Base-by-base conservation (phyloP, 2,329 filamentous ascomycete genomes). In the Septoria petroselini region DNA sequence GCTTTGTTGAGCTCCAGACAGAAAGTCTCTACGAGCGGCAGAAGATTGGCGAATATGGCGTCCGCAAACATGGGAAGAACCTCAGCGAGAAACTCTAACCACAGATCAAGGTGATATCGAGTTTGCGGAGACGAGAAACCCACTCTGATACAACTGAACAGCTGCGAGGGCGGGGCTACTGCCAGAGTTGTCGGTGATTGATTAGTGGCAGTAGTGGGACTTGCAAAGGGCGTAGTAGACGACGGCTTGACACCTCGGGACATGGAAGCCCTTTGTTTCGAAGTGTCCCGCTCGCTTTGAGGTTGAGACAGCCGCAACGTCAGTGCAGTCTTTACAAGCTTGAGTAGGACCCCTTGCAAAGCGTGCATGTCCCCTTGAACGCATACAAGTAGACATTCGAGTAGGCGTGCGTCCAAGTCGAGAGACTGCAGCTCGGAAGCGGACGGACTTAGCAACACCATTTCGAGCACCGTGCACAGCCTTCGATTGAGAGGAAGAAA, bases 11-110 rank as follows among this genome's bases (percentile, higher is more conserved):
- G 85, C 66, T 95, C 84, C 50, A 76, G 77, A 66, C 91, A 96
- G 35, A 98, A 77, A 25, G 88, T 94, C 68, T 93, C 91, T 1
- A 96, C 91, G 2, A 98, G 75, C 8, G 90, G 93, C 45, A 98
- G 84, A 27, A 98, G 73, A 43, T 93, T 86, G 64, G 95, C 87
- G 66, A 96, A 96, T 38, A 96, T 88, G 4, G 85, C 82, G 35
- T 87, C 84, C 0, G 86, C 80, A 68, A 95, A 95, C 11, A 95
- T 76, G 0, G 91, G 89, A 23, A 98, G 73, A 37, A 89, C 88
- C 64, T 91, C 86, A 3, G 83, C 81, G 6, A 98, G 76, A 59
- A 98, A 91, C 23, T 81, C 77, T 7, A 96, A 83, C 94, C 94
- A 98, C 65, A 88, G 91, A 61, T 97, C 91, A 29, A 98, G 74